These are phyloP conservation scores for Plasmodium gaboni DNA, from an alignment of 169 alveolate genomes.

Conservation along the genomic window DNA sequence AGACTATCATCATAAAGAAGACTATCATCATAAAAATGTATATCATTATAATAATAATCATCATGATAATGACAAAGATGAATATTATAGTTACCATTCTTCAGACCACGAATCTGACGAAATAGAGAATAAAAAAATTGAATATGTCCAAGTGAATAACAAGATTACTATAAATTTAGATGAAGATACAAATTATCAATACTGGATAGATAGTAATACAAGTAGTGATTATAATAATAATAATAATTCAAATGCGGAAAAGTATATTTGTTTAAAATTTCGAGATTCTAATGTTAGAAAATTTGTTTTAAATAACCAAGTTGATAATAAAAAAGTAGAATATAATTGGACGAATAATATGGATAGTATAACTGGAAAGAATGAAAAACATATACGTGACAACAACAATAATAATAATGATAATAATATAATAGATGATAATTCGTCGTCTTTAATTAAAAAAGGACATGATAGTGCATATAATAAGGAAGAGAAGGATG, in stretches of 20 bases:
- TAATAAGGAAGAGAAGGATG: no score
- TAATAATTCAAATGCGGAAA: background rate
- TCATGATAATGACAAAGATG: background rate
- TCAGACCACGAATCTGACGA: background rate
- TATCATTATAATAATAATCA: background rate
- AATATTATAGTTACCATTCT: constrained; percentile 26
- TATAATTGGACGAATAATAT: background rate
- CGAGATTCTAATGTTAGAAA: constrained; percentile 14
- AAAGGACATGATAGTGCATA: no score
- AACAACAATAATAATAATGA: no score
- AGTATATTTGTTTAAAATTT: constrained; percentile 21
- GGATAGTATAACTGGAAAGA: no score
- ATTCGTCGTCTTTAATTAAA: no score
- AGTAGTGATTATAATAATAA: background rate
- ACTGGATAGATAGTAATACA: constrained; percentile 21
- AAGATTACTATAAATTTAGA: constrained; percentile 11
- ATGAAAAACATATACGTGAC: no score
- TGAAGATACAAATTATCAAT: constrained; percentile 34
- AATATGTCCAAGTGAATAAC: constrained; percentile 15
- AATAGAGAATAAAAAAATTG: constrained; percentile 2
- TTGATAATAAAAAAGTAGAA: background rate
- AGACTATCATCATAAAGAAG: background rate
- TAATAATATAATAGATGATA: no score
- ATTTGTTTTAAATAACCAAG: constrained; percentile 22
- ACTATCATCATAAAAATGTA: background rate